Conservation (phyloP, 2,329 filamentous ascomycete genomes). For the Passalora sequoiae region DNA sequence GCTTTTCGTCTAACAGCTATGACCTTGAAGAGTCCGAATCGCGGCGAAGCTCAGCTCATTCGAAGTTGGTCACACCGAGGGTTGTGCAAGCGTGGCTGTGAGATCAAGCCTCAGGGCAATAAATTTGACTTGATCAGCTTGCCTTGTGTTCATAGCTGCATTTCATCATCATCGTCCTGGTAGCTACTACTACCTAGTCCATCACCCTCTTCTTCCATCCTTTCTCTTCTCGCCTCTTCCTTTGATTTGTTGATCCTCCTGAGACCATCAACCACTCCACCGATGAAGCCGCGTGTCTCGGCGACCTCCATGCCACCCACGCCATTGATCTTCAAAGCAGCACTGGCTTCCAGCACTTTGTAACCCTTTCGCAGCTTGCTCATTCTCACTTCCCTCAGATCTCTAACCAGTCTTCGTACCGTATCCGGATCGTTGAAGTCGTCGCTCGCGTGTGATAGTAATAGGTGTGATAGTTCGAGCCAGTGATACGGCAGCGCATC, state of each 20-base stretch:
- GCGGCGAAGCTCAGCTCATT: not conserved
- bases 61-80: not conserved
- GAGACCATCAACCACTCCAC: conserved; percentile 80
- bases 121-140: not conserved
- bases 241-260: conserved; percentile 75
- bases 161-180: conserved; percentile 59
- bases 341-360: conserved; percentile 63
- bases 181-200: conserved; percentile 42
- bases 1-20: no score
- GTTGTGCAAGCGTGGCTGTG: not conserved
- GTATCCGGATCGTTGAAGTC: conserved; percentile 71
- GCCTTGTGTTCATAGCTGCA: conserved; percentile 40
- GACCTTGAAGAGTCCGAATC: no score
- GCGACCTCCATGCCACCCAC: conserved; percentile 91
- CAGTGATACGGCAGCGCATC: conserved; percentile 87
- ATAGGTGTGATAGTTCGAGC: conserved; percentile 82
- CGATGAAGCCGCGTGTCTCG: conserved; percentile 77
- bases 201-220: conserved; percentile 63
- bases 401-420: conserved; percentile 69
- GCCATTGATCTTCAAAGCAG: conserved; percentile 69
- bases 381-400: conserved; percentile 80
- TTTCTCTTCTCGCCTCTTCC: conserved; percentile 71
- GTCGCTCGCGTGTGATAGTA: conserved; percentile 78
- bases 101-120: not conserved
- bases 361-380: conserved; percentile 80